These are phyloP conservation scores for Aspergillus amoenus DNA, from an alignment of 2,329 filamentous ascomycete genomes.

Conservation along the genomic window DNA sequence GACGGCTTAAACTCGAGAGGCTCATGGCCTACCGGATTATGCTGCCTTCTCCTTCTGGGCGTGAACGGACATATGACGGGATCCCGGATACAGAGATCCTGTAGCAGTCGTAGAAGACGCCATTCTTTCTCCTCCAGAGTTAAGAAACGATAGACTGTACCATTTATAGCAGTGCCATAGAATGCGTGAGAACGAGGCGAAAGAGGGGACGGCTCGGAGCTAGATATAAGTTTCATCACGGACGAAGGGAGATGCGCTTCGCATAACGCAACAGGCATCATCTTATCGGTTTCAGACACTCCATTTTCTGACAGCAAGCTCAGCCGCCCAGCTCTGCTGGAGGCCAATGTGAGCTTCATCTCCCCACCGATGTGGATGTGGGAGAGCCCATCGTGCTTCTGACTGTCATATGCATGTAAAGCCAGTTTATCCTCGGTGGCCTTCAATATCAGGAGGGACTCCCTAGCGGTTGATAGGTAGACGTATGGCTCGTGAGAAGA, in stretches of 20 bases:
- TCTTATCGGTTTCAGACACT: constrained; percentile 27
- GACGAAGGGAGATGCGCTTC: constrained; percentile 37
- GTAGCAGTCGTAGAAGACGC: constrained; percentile 69
- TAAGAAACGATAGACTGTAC: constrained; percentile 68
- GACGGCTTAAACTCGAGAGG: constrained; percentile 43
- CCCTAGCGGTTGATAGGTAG: constrained; percentile 54
- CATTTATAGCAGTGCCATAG: constrained; percentile 68
- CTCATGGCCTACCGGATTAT: constrained; percentile 35
- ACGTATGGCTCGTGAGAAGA: constrained; percentile 49
- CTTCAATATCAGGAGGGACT: constrained; percentile 54
- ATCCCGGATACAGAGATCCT: constrained; percentile 62
- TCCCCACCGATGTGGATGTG: constrained; percentile 40
- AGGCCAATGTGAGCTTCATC: constrained; percentile 49
- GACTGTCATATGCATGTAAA: constrained; percentile 35
- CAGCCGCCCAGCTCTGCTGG: constrained; percentile 53
- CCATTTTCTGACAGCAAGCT: constrained; percentile 36
- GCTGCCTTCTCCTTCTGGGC: constrained; percentile 29
- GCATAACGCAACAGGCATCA: constrained; percentile 30
- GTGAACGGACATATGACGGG: constrained; percentile 52
- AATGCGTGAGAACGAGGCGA: constrained; percentile 44
- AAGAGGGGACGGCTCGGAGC: constrained; percentile 17
- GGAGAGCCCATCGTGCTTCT: constrained; percentile 33
- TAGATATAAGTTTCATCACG: constrained; percentile 29
- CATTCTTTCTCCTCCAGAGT: constrained; percentile 63
- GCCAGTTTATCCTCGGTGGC: constrained; percentile 36